phyloP scores from a whole-genome alignment of 441 rosid species.

The Erodium moschatum region DNA sequence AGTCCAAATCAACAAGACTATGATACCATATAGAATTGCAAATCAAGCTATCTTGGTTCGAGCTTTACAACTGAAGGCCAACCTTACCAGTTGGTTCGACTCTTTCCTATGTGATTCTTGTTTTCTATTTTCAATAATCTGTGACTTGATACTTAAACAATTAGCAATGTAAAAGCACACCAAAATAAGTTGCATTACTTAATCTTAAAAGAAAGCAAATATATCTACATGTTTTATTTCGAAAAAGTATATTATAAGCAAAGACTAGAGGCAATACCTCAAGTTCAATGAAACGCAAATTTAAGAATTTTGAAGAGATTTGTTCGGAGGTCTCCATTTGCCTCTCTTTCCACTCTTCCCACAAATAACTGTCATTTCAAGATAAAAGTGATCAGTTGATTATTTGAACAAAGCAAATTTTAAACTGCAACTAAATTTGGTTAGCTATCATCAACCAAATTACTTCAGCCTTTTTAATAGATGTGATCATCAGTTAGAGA shows the following conservation, averaged over 20 bases:
- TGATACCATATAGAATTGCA: too few relatives aligned
- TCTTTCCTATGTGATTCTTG: too few relatives aligned
- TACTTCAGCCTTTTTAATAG: neutral
- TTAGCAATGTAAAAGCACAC: neutral
- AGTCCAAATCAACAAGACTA: too few relatives aligned
- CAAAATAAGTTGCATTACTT: neutral
- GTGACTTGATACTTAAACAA: too few relatives aligned
- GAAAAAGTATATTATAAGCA: neutral
- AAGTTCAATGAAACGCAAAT: slow-evolving; percentile 44
- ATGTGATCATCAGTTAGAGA: neutral
- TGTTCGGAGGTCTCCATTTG: slow-evolving; percentile 25
- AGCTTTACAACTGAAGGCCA: too few relatives aligned
- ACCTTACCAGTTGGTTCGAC: too few relatives aligned
- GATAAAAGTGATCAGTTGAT: slow-evolving; percentile 7
- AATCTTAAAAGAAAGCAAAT: neutral
- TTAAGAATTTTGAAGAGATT: slow-evolving; percentile 34
- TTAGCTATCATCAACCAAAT: neutral
- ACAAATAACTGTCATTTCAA: slow-evolving; percentile 51
- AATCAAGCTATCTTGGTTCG: too few relatives aligned
- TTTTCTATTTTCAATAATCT: too few relatives aligned
- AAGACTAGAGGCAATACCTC: slow-evolving; percentile 40
- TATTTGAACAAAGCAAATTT: neutral
- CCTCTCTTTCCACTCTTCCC: slow-evolving; percentile 68
- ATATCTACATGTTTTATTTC: neutral
- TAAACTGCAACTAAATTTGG: neutral